Base-by-base conservation (phyloP, 2,329 filamentous ascomycete genomes). In the Pseudocercospora fuligena region DNA sequence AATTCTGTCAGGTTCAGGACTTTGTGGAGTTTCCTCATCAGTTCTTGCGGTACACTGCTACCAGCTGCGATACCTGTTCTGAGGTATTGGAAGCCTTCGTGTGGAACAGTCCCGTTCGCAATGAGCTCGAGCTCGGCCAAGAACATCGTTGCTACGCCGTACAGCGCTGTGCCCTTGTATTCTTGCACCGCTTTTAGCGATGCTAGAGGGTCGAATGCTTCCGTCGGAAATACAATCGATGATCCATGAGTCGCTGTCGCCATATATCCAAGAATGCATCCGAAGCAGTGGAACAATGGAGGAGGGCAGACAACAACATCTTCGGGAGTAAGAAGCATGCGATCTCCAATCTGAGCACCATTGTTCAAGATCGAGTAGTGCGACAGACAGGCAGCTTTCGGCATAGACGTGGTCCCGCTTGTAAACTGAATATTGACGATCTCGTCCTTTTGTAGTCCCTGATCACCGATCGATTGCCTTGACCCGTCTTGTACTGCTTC, bases 341-440 rank as follows among this genome's bases (percentile, higher is more conserved):
- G 87, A 73, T 90, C 82, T 0, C 92, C 95, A 71, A 98, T 96
- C 63, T 93, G 88, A 29, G 86, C 85, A 33, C 94, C 95, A 76
- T 98, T 98, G 80, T 98, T 99, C 68, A 99, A 84, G 70, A 98
- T 94, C n/a, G 87, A 90, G 2, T 85, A 86, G 80, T 98, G 94
- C 0, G 88, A 90, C 33, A 99, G 86, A 82, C 93, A 96, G 1
- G 94, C 94, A 0, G 95, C 95, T 81, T 98, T 98, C 1, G 76
- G 94, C 74, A 87, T 84, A 0, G 92, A 92, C 0, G 95, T 98
- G 0, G 95, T 98, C n/a, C 94, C 95, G 0, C 91, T 94, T 0
- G 95, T 99, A 82, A 98, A 98, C 78, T 98, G 94, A 70, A 98
- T 97, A 77, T 97, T 98, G 71, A 96, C 90, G 2, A 91, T 88